Evolutionary conservation across 176 grass and related monocot species (phyloP).

Genomic region (Cymbopogon citratus): DNA sequence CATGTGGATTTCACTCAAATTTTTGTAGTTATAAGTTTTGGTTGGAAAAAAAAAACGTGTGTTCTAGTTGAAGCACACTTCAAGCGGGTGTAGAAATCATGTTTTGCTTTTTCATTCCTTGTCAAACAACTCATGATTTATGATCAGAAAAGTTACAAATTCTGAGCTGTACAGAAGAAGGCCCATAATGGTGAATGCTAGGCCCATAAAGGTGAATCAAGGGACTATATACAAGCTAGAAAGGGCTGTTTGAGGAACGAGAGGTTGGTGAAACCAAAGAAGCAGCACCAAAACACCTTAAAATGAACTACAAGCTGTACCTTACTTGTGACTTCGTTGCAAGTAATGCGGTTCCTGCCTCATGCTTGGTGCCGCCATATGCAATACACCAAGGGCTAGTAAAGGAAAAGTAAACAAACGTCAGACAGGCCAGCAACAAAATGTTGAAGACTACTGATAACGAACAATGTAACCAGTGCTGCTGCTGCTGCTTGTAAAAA

Average conservation of each 20-base stretch:
- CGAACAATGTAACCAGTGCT: neutral
- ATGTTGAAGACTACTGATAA: neutral
- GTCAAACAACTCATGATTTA: neutral
- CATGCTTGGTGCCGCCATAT: slow-evolving; percentile 42
- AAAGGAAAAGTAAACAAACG: neutral
- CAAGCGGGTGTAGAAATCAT: neutral
- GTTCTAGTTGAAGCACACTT: neutral
- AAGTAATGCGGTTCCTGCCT: slow-evolving; percentile 52
- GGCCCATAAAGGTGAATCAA: neutral
- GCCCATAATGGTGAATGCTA: neutral
- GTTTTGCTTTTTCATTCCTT: neutral
- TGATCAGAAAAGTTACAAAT: neutral
- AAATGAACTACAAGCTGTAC: neutral
- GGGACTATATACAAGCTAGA: neutral
- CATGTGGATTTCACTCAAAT: neutral
- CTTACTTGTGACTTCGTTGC: slow-evolving; percentile 34
- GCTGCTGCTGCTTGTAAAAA: neutral
- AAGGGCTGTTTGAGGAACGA: neutral
- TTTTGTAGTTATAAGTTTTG: neutral
- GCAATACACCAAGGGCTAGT: slow-evolving; percentile 8
- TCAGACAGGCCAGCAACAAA: neutral
- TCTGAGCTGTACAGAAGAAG: neutral
- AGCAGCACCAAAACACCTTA: neutral
- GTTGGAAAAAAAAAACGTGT: neutral
- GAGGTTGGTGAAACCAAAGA: neutral